Evolutionary conservation across 352 stramenopile species (phyloP).

Genomic region (Plasmopara muralis): DNA sequence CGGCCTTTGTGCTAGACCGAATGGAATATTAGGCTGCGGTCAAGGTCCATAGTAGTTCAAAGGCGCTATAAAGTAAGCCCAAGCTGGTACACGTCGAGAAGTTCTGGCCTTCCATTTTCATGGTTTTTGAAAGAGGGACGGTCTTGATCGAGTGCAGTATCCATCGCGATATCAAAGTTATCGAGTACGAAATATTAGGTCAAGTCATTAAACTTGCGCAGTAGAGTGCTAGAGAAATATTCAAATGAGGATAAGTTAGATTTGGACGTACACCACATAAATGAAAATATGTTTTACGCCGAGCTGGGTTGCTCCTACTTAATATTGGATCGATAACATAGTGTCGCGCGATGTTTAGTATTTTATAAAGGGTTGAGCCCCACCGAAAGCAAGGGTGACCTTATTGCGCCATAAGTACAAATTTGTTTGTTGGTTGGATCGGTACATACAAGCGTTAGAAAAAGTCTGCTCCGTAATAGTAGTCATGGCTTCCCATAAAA

Average conservation of each 20-base stretch:
- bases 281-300: not conserved
- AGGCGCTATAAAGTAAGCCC: not conserved
- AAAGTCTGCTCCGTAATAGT: not conserved
- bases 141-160: too few relatives aligned
- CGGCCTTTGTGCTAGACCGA: constrained; percentile 6
- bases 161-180: not conserved
- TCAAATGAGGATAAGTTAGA: too few relatives aligned
- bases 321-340: not conserved
- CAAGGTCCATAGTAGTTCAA: not conserved
- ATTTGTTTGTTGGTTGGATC: not conserved
- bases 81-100: not conserved
- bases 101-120: not conserved
- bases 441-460: not conserved
- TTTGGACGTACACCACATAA: not conserved
- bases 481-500: not conserved
- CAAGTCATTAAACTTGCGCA: not conserved
- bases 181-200: not conserved
- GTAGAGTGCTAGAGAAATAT: not conserved
- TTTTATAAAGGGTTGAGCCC: not conserved
- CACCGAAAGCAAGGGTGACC: not conserved
- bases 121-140: not conserved
- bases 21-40: constrained; percentile 1
- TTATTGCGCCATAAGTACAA: not conserved
- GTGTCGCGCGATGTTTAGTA: not conserved
- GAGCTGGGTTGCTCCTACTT: not conserved